Evolutionary conservation across 2,329 filamentous ascomycete species (phyloP).

Genomic region (Ampelomyces quisqualis): DNA sequence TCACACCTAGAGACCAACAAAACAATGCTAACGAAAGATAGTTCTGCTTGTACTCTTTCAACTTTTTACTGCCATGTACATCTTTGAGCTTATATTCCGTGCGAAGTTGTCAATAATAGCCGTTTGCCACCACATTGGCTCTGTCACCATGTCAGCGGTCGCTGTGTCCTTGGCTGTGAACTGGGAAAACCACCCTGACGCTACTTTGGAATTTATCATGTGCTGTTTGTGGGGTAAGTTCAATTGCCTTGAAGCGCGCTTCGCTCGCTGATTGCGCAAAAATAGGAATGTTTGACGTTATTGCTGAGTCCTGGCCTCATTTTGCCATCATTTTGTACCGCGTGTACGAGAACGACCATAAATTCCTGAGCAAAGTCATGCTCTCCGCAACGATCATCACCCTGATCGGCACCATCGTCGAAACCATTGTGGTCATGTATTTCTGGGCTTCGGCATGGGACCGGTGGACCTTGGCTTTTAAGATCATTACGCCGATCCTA

Average conservation of each 20-base stretch:
- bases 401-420: conserved; percentile 42
- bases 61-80: conserved; percentile 50
- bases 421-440: conserved; percentile 49
- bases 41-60: conserved; percentile 22
- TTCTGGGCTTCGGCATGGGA: conserved; percentile 49
- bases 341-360: conserved; percentile 42
- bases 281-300: conserved; percentile 51
- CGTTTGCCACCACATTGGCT: conserved; percentile 47
- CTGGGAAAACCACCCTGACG: conserved; percentile 1
- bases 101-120: conserved; percentile 46
- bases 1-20: conserved; percentile 24
- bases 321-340: conserved; percentile 52
- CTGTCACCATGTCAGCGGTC: conserved; percentile 46
- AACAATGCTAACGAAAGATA: background rate
- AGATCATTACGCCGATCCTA: conserved; percentile 47
- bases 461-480: conserved; percentile 48
- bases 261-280: background rate
- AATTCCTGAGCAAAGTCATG: conserved; percentile 46
- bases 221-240: conserved; percentile 42
- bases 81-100: conserved; percentile 50
- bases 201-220: conserved; percentile 39
- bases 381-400: conserved; percentile 42
- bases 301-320: conserved; percentile 52
- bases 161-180: conserved; percentile 44
- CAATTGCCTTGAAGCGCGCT: background rate